Evolutionary conservation across 2,329 filamentous ascomycete species (phyloP), one percentile per base, ranked within the genome.

Genomic region (Alternaria sp.): DNA sequence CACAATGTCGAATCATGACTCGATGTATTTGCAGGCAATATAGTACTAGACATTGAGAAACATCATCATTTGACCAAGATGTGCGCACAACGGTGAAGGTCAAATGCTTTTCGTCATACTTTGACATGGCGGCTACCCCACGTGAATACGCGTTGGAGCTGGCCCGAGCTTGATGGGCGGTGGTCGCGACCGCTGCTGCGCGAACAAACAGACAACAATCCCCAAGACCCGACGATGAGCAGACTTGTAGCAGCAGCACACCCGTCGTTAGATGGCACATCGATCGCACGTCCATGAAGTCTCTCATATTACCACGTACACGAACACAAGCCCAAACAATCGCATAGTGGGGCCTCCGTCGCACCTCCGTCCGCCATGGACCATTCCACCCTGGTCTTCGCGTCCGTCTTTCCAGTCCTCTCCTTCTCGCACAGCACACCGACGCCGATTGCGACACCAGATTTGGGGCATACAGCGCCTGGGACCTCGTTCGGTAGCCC

Each of bases 351-450:
- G 69, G 70, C 66, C 32, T 65, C 60, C 57, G 54, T 63, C 60
- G 47, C 58, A 62, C 64, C 62, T 67, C 67, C 65, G 62, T 68
- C 49, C 64, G 63, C 68, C 46, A 80, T 80, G 77, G 75, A 80
- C 61, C 73, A 79, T 65, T 65, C 67, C 43, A 75, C 68, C 53
- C 71, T 75, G 49, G 71, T 82, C 67, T 82, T 84, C 75, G 73
- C 76, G 40, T 82, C 83, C 36, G 77, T 85, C 62, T 85, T 85
- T 66, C 80, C 83, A 15, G 71, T 78, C 11, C 77, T 79, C 25
- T 77, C 77, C 53, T 72, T 78, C 47, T 75, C 78, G 17, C 81
- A 81, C 63, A 82, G 81, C 6, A 80, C 79, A 6, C 81, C 82
- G 26, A 84, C 83, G 11, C 82, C 68, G 55, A 65, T 83, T 52